Percentiles rank a stretch among this genome's conserved stretches.
Evolutionary conservation across 768 basidiomycete species (phyloP).

Genomic region (Pholiota molesta): DNA sequence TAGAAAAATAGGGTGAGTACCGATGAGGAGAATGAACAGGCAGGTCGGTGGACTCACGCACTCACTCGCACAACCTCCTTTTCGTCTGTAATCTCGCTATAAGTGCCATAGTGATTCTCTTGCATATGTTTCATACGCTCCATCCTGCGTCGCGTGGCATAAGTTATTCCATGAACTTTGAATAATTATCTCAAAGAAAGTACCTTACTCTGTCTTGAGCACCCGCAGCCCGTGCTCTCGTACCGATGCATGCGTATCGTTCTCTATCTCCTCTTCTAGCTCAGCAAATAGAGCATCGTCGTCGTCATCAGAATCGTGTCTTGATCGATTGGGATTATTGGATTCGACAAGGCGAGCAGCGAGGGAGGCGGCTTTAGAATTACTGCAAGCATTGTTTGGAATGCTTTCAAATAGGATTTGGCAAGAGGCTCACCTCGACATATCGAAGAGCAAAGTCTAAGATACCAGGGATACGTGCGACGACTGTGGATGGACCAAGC

Average conservation of each 20-base stretch:
- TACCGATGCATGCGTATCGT: slow-evolving; percentile 65
- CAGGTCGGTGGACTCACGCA: slow-evolving; percentile 63
- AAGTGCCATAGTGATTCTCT: slow-evolving; percentile 75
- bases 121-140: slow-evolving; percentile 65
- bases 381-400: slow-evolving; percentile 22
- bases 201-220: slow-evolving; percentile 76
- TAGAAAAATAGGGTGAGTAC: slow-evolving; percentile 30
- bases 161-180: slow-evolving; percentile 10
- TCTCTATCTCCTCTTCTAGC: slow-evolving; percentile 85
- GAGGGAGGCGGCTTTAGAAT: slow-evolving; percentile 53
- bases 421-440: slow-evolving; percentile 23
- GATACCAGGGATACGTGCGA: neutral
- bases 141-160: slow-evolving; percentile 49
- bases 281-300: slow-evolving; percentile 81
- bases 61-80: slow-evolving; percentile 86
- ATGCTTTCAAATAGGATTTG: neutral
- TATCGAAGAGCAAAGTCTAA: slow-evolving; percentile 3
- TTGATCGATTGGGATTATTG: slow-evolving; percentile 35
- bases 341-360: slow-evolving; percentile 62
- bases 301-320: slow-evolving; percentile 40
- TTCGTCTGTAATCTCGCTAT: slow-evolving; percentile 85
- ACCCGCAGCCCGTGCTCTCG: slow-evolving; percentile 82
- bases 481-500: neutral
- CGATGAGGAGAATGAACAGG: neutral
- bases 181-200: slow-evolving; percentile 20